These are phyloP conservation scores for Lachancea sp. DNA, from an alignment of 805 yeast species.

Conservation along the genomic window DNA sequence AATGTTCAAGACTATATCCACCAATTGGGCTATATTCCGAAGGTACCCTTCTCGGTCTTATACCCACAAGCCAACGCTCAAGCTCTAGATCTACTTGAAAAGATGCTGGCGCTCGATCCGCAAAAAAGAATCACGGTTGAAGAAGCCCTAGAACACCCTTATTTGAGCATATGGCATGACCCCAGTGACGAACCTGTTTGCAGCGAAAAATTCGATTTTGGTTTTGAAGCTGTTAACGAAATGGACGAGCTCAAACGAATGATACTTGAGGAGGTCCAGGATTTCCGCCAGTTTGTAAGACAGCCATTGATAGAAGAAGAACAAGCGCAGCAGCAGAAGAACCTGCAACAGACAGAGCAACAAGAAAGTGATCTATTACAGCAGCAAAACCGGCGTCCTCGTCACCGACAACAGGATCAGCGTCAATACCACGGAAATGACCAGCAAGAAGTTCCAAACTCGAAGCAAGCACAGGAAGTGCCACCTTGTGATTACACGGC, in stretches of 20 bases:
- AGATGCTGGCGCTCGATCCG: conserved; percentile 85
- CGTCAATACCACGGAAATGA: conserved; percentile 1
- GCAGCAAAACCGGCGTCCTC: conserved; percentile 1
- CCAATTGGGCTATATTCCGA: conserved; percentile 75
- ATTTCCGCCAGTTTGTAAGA: conserved; percentile 75
- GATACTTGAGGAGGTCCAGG: conserved; percentile 72
- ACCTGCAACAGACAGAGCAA: conserved; percentile 19
- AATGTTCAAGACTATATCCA: conserved; percentile 91
- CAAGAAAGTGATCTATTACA: conserved; percentile 15
- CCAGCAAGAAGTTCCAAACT: conserved; percentile 10
- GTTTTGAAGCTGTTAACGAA: conserved; percentile 81
- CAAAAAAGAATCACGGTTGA: conserved; percentile 76
- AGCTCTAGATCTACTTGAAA: conserved; percentile 74
- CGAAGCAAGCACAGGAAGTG: not conserved
- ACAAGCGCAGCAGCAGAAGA: conserved; percentile 23
- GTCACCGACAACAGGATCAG: too few species aligned
- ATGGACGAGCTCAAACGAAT: conserved; percentile 65
- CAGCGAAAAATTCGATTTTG: conserved; percentile 73
- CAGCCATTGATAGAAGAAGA: conserved; percentile 60
- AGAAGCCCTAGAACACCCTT: conserved; percentile 85
- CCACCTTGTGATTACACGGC: not conserved
- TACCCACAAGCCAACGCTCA: conserved; percentile 84
- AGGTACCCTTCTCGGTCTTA: conserved; percentile 59
- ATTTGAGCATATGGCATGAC: conserved; percentile 84
- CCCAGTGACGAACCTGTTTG: conserved; percentile 88